Conservation (phyloP, 768 basidiomycete genomes). For the Jaapia argillacea region DNA sequence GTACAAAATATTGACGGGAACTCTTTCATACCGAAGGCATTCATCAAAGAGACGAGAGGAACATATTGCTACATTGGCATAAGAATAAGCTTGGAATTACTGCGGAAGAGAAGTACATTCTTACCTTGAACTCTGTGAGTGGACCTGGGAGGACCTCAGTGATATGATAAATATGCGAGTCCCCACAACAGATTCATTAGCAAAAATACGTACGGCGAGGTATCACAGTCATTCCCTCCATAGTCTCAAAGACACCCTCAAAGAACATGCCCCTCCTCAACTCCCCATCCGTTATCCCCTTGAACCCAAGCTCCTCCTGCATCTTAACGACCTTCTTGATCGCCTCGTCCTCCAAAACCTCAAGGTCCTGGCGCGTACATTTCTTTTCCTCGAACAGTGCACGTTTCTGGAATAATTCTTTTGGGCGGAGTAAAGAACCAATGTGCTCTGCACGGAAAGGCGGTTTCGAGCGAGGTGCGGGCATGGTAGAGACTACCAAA, state of each 20-base stretch:
- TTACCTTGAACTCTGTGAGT: slow-evolving; percentile 33
- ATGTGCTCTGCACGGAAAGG: slow-evolving; percentile 47
- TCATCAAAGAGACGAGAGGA: slow-evolving; percentile 14
- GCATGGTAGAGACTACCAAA: too few species aligned
- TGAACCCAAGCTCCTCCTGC: slow-evolving; percentile 45
- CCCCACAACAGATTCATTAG: too few species aligned
- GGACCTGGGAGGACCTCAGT: too few species aligned
- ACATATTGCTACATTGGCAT: slow-evolving; percentile 11
- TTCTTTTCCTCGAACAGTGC: slow-evolving; percentile 29
- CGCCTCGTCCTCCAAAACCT: slow-evolving; percentile 39
- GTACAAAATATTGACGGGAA: slow-evolving; percentile 12
- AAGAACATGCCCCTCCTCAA: slow-evolving; percentile 43
- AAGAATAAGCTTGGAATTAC: too few species aligned
- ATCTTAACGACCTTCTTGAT: slow-evolving; percentile 41
- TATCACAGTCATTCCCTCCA: slow-evolving; percentile 51
- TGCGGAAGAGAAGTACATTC: too few species aligned
- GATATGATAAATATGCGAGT: too few species aligned
- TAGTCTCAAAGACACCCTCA: slow-evolving; percentile 59
- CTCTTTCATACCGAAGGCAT: slow-evolving; percentile 10
- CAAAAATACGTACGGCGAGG: slow-evolving; percentile 31
- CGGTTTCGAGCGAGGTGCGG: slow-evolving; percentile 14
- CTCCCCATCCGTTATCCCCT: slow-evolving; percentile 57
- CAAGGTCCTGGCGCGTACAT: slow-evolving; percentile 32
- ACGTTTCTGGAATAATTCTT: slow-evolving; percentile 37
- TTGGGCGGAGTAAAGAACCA: slow-evolving; percentile 50